Evolutionary conservation across 2,329 filamentous ascomycete genomes (phyloP), one percentile per base, ranked within the genome.

Genomic region (Penicillium griseofulvum): DNA sequence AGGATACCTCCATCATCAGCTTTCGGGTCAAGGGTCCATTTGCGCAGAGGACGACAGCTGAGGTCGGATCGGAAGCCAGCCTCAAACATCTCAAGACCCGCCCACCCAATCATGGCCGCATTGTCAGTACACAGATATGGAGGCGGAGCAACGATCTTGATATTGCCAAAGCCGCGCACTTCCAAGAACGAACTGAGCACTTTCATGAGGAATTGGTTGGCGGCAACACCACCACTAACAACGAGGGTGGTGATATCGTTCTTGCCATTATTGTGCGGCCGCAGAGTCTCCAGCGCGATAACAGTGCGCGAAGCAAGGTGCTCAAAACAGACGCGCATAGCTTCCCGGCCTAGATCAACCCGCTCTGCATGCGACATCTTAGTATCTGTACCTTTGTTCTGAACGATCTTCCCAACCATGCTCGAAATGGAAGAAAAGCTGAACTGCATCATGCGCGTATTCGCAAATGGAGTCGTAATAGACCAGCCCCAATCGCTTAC

Each of bases 71-170:
- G 74, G 80, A 84, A 92, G 0, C 93, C 92, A 1, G 83, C 84
- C 71, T 89, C 82, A 68, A 83, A 97, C 92, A 99, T 97, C 75
- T 97, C 92, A 62, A 92, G 82, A 0, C 88, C 94, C 1, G 92
- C 81, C 93, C 94, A 97, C 1, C 88, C 93, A 70, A 97, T 92
- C 94, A 99, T 99, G 45, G 91, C 90, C 12, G 94, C 94, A 73
- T 99, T 97, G 68, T 99, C 94, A 0, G 91, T 97, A 69, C 94
- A 97, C 50, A 93, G 80, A 39, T 80, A 78, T 10, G 83, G 74
- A 3, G 91, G 91, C n/a, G 94, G 93, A 52, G 88, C 89, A 29
- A 87, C 74, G 8, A 97, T 72, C 11, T 80, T 65, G 28, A 95
- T 71, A 60, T 84, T 65, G 0, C 69, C 68, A 67, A 85, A 87